Evolutionary conservation across 129 eudicot species (phyloP).

Genomic region (Glebionis coronaria): DNA sequence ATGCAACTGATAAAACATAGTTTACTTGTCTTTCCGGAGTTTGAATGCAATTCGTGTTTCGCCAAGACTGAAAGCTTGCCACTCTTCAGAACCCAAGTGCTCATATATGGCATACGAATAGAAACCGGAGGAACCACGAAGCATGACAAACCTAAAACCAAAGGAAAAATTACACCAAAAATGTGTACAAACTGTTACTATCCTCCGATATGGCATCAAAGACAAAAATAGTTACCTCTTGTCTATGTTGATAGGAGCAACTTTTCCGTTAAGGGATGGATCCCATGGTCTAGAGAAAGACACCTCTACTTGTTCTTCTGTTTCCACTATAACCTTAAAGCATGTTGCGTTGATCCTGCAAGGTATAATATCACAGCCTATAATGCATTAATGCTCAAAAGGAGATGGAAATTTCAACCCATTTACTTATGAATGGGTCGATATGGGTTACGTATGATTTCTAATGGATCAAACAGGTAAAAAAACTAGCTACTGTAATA

Average conservation of each 20-base stretch:
- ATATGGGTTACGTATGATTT: background rate
- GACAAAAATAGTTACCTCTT: constrained; percentile 22
- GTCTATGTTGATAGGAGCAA: constrained; percentile 46
- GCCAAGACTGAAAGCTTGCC: constrained; percentile 51
- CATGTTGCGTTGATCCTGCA: constrained; percentile 38
- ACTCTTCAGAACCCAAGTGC: constrained; percentile 37
- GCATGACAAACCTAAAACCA: constrained; percentile 47
- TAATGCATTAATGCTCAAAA: background rate
- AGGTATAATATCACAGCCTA: background rate
- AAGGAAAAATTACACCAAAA: background rate
- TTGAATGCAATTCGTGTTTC: constrained; percentile 53
- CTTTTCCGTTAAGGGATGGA: constrained; percentile 31
- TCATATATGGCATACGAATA: constrained; percentile 58
- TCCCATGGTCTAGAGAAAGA: constrained; percentile 41
- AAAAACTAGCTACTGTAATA: background rate
- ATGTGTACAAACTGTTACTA: background rate
- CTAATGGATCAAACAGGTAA: background rate
- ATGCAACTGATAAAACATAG: background rate
- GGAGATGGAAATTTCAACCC: background rate
- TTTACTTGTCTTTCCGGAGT: constrained; percentile 54
- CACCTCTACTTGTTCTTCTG: constrained; percentile 40
- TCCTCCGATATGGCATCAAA: background rate
- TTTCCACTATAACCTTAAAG: constrained; percentile 37
- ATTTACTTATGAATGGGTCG: background rate
- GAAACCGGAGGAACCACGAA: constrained; percentile 60